Base-by-base conservation (phyloP, 306 rosid species). In the Quercus engelmannii region DNA sequence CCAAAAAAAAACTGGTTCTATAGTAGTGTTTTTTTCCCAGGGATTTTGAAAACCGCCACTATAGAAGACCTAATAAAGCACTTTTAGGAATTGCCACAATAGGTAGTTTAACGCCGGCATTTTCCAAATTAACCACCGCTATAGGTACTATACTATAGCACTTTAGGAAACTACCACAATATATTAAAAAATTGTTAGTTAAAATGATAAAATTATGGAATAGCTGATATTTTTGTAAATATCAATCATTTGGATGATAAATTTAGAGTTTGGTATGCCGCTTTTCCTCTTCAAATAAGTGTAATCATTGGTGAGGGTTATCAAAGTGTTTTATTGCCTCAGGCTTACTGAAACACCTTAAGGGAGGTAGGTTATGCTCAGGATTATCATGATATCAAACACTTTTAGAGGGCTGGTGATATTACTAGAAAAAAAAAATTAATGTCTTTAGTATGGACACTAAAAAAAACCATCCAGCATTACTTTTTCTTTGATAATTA, bases 381-480 rank as follows among this genome's bases (percentile, higher is more conserved):
- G 67, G 6, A 11, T 2, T 14, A 25, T 12, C 17, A 61, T 8
- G 17, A 61, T 61, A 61, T 25, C 33, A 65, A 31, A 73, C 11
- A 38, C 62, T 35, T 74, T 25, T 57, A 55, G 41, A 46, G 56
- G 78, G 77, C 41, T 70, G 70, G 75, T 74, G 71, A 70, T 71
- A 26, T 20, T 46, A 25, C 38, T 20, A 58, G 71, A 52, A 76
- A 74, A 67, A 62, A 67, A 67, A 62, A 67, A 55, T 10, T 57
- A 54, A 11, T n/a, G 76, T 31, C 62, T 77, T 73, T 31, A 31
- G 52, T 52, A 61, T 59, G 14, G 54, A 38, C 69, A 13, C 67
- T 51, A 55, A 38, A 38, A 38, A 38, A 38, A 38, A 38, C 7
- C 12, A 38, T 55, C 52, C 6, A 69, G 6, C 51, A 61, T 74